phyloP scores from a whole-genome alignment of 371 early-diverging fungal genomes.

The Mortierella sp. region DNA sequence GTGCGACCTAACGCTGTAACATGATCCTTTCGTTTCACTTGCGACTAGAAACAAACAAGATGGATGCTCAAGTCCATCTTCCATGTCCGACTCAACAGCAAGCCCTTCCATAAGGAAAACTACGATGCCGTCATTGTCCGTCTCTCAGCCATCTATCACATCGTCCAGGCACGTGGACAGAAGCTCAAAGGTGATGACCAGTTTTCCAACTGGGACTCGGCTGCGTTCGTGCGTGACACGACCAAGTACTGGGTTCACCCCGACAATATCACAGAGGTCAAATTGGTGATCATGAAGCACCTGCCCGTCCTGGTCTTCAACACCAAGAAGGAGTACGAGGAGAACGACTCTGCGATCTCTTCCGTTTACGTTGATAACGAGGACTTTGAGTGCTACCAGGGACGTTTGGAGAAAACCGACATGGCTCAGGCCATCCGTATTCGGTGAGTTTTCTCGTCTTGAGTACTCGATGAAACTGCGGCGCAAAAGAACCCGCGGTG shows the following conservation, averaged over 20 bases:
- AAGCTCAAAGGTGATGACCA: constrained; percentile 65
- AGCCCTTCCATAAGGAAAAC: constrained; percentile 92
- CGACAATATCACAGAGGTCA: constrained; percentile 98
- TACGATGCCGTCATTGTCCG: constrained; percentile 93
- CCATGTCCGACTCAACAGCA: constrained; percentile 85
- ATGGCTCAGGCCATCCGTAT: constrained; percentile 95
- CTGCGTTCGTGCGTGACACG: constrained; percentile 86
- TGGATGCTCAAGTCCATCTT: constrained; percentile 91
- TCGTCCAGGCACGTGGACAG: constrained; percentile 86
- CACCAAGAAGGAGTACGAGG: constrained; percentile 79
- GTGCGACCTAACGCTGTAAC: not conserved
- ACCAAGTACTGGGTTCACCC: constrained; percentile 99
- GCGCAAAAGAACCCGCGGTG: too few relatives aligned
- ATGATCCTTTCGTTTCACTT: not conserved
- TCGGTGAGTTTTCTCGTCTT: constrained; percentile 59
- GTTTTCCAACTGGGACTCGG: constrained; percentile 42
- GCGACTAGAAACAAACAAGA: constrained; percentile 80
- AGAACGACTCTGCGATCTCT: constrained; percentile 93
- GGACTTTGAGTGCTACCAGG: constrained; percentile 92
- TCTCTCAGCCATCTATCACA: constrained; percentile 90
- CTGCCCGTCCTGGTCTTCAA: constrained; percentile 98
- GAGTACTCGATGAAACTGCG: too few relatives aligned
- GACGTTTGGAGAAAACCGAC: constrained; percentile 94
- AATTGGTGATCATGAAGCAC: constrained; percentile 93
- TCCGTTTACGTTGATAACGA: constrained; percentile 98